Percentiles rank a stretch among this genome's conserved stretches.
Conservation (phyloP, 495 filamentous ascomycete genomes). For the Rostrohypoxylon terebratum region DNA sequence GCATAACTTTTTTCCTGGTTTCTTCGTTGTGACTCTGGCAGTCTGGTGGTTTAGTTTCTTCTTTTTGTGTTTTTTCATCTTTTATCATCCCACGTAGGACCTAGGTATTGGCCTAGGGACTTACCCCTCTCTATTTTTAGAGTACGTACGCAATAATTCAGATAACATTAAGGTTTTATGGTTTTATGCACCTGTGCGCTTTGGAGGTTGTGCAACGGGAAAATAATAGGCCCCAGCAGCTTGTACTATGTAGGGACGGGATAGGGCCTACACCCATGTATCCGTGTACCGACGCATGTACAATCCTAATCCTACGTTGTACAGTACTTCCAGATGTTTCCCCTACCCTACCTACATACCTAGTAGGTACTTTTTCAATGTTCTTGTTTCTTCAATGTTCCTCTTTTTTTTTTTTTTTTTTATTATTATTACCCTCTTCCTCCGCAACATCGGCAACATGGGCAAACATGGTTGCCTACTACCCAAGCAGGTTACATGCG, state of each 20-base stretch:
- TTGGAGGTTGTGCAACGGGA: neutral
- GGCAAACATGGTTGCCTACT: neutral
- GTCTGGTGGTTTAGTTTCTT: too few relatives aligned
- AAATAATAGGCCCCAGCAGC: neutral
- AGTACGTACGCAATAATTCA: neutral
- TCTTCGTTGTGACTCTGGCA: neutral
- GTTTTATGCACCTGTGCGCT: neutral
- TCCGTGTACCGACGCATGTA: neutral
- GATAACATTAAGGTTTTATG: neutral
- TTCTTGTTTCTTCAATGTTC: neutral
- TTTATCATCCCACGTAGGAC: neutral
- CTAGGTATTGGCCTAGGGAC: neutral
- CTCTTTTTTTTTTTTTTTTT: too few relatives aligned
- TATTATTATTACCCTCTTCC: too few relatives aligned
- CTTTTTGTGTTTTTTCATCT: neutral
- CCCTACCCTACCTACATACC: too few relatives aligned
- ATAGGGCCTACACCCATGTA: neutral
- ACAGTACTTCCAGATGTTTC: neutral
- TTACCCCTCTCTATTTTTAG: neutral
- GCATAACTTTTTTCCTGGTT: constrained; percentile 7
- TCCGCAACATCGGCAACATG: neutral
- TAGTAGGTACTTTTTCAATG: too few relatives aligned
- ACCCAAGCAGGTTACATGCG: neutral
- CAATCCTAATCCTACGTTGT: too few relatives aligned
- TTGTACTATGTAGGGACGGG: too few relatives aligned